phyloP scores from a whole-genome alignment of 345 rosid genomes.

The Reutealis trisperma region DNA sequence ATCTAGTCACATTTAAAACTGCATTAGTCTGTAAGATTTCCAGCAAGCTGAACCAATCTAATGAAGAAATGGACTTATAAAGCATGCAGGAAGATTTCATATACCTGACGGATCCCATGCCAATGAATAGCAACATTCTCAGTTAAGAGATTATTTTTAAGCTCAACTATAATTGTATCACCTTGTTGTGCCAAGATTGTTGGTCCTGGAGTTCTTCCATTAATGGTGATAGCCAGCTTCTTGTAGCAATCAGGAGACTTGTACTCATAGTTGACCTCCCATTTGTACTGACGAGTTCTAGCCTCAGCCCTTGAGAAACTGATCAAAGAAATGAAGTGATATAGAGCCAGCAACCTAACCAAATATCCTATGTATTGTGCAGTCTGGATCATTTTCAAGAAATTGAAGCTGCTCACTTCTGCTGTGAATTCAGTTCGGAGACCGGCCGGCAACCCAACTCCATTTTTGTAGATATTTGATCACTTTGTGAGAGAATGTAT shows the following conservation, averaged over 20 bases:
- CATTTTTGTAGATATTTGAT: no score
- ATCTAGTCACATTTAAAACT: neutral
- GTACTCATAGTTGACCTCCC: slow-evolving; percentile 24
- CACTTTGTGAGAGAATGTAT: neutral
- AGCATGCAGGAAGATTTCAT: no score
- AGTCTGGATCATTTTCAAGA: neutral
- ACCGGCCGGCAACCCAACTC: no score
- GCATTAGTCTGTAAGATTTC: no score
- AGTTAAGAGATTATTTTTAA: neutral
- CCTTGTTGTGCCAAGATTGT: slow-evolving; percentile 18
- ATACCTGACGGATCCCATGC: neutral
- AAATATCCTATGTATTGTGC: neutral
- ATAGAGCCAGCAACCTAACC: neutral
- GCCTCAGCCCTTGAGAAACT: neutral
- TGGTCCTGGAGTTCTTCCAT: slow-evolving; percentile 33
- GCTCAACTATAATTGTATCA: slow-evolving; percentile 1
- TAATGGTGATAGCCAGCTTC: slow-evolving; percentile 26
- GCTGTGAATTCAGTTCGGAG: neutral
- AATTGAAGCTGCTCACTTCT: neutral
- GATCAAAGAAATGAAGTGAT: slow-evolving; percentile 8
- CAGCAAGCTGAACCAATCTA: no score
- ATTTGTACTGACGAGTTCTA: neutral
- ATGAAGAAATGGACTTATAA: neutral
- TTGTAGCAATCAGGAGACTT: slow-evolving; percentile 23
- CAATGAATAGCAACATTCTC: neutral